A percentile compares a stretch with the other conserved stretches of the same genome.
phyloP scores from a whole-genome alignment of 2,329 filamentous ascomycete genomes.

The Calonectria pseudoturangicola region DNA sequence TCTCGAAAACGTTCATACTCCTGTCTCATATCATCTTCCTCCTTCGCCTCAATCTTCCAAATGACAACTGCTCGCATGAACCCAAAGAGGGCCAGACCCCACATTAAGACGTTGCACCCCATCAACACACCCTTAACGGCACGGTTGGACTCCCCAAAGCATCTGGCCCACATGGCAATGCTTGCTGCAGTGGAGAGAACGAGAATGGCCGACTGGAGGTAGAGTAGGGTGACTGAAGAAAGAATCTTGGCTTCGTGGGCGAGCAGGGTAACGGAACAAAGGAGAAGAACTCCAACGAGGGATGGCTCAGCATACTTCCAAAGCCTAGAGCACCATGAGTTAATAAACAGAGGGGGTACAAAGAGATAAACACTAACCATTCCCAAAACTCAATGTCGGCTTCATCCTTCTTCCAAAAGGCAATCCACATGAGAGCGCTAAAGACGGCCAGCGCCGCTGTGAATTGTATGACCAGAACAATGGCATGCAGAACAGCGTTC shows the following conservation, averaged over 20 bases:
- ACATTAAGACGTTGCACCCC: conserved; percentile 54
- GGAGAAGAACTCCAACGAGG: conserved; percentile 46
- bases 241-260: conserved; percentile 54
- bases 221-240: conserved; percentile 53
- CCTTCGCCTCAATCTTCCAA: conserved; percentile 50
- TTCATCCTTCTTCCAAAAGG: conserved; percentile 51
- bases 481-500: conserved; percentile 51
- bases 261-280: conserved; percentile 51
- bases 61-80: conserved; percentile 55
- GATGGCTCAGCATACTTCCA: conserved; percentile 51
- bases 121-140: conserved; percentile 53
- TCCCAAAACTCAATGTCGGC: conserved; percentile 50
- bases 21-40: conserved; percentile 29
- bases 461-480: conserved; percentile 55
- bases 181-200: conserved; percentile 46
- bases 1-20: not conserved
- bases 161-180: conserved; percentile 48
- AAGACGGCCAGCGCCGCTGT: conserved; percentile 51
- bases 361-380: conserved; percentile 45
- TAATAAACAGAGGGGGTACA: not conserved
- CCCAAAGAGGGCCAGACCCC: conserved; percentile 54
- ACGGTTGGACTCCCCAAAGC: conserved; percentile 49
- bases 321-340: conserved; percentile 48
- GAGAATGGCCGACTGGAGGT: conserved; percentile 54
- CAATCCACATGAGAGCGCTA: conserved; percentile 53